Evolutionary conservation across 805 yeast genomes (phyloP), one percentile per base, ranked within the genome.

Genomic region (Sugiyamaella boreocaroliniensis): DNA sequence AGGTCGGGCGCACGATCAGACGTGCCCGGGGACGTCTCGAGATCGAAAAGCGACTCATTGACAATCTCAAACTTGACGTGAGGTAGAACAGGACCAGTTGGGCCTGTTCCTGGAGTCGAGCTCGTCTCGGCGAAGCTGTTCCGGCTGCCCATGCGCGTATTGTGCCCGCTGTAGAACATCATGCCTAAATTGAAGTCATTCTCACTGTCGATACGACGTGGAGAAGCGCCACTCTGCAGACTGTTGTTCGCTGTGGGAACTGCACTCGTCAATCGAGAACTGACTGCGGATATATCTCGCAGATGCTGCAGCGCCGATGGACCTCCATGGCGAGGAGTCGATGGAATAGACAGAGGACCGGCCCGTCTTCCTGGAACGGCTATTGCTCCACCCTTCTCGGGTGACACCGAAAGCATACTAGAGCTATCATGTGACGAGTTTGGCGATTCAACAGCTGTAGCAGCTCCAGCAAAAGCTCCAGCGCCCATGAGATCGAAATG

Each of bases 31-130:
- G 47, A 45, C 22, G 48, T 51, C 48, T 66, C 71, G 11, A 77
- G 48, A 59, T 79, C 80, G 51, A 78, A 58, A 26, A 70, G 60
- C 50, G 72, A 71, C 22, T 67, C 56, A 60, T 81, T 78, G 46
- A 71, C 60, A 70, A 82, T 73, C 47, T 77, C 75, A 20, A 81
- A 64, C 7, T 73, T 68, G 1, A 80, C 78, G 8, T 45, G 59
- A 2, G 58, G 59, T 8, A 48, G 7, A 12, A 18, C 18, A 7
- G 34, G 18, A 11, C 43, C 22, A 7, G 48, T 29, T 16, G 43
- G 29, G 19, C 26, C 45, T 11, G 29, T 19, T 14, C 15, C 16
- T 2, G 26, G 29, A 15, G 45, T n/a, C 10, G 34, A 37, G 4
- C 22, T n/a, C 19, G 41, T 29, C 26, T 48, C 51, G 19, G 26